Evolutionary conservation across 1,284 basidiomycete species (phyloP), one percentile per base, ranked within the genome.

Genomic region (Lignosus rhinocerotis): DNA sequence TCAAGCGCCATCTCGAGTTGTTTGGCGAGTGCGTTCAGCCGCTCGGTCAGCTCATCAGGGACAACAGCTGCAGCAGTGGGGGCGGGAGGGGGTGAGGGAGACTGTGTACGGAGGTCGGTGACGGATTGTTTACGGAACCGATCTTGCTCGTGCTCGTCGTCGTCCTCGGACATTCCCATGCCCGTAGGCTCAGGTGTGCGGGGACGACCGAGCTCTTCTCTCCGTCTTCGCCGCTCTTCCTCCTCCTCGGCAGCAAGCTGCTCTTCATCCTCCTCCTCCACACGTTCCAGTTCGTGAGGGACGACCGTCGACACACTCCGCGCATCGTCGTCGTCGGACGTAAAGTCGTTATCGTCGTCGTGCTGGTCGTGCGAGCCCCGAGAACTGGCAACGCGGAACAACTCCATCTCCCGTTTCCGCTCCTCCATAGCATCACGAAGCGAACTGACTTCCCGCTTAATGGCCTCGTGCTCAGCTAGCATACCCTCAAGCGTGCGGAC

Each of bases 401-500:
- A 51, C 51, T 73, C 73, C 61, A 72, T 68, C 57, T 73, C 70
- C 31, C 72, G 74, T 60, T 77, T 78, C 31, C 78, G 80, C 56
- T 82, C 79, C 62, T 87, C 86, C 75, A 94, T 85, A 67, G 92
- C 76, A 53, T 90, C 86, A 14, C 88, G 78, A 53, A 95, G 77
- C 2, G 79, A 76, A 36, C 82, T 78, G 3, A 99, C 86, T 68
- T 99, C 94, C 36, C 80, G 79, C 72, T 92, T 92, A 70, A 98
- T 86, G 9, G 78, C 79, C 58, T 97, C 94, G 67, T 98, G 94
- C 72, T 98, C 94, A 0, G 92, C 82, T 47, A 97, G 81, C 51
- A 95, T 83, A 41, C 80, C 82, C 68, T 98, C 95, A 33, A 98
- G 80, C 14, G 86, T 82, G 44, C 88, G 85, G 59, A 97, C 90